Evolutionary conservation across 306 rosid genomes (phyloP).

Genomic region (Sechiopsis laciniata): DNA sequence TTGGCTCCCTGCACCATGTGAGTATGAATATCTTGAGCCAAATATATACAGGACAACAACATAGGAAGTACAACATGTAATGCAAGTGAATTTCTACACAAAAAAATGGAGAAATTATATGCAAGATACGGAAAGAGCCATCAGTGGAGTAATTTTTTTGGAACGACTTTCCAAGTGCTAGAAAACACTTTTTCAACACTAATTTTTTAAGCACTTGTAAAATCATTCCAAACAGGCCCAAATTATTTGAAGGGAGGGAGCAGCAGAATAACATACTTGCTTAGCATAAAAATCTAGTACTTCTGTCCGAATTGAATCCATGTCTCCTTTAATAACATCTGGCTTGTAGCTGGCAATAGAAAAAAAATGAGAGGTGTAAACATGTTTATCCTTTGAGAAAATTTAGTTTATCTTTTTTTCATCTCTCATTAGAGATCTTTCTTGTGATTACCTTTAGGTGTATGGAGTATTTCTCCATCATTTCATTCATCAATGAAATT

Average conservation of each 20-base stretch:
- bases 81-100: neutral
- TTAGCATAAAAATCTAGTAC: conserved; percentile 61
- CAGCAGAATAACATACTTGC: conserved; percentile 34
- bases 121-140: neutral
- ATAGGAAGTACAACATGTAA: neutral
- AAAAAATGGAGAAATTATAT: neutral
- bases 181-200: too few species aligned
- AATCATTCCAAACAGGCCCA: neutral
- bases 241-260: neutral
- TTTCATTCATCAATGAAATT: too few species aligned
- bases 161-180: neutral
- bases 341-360: conserved; percentile 66
- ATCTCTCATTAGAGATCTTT: too few species aligned
- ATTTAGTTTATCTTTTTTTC: too few species aligned
- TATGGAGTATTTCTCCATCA: too few species aligned
- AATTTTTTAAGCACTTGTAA: neutral
- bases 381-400: too few species aligned
- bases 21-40: conserved; percentile 29
- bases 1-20: conserved; percentile 63
- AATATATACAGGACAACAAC: conserved; percentile 1
- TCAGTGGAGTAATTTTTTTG: neutral
- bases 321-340: conserved; percentile 81
- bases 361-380: neutral
- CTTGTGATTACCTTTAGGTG: too few species aligned
- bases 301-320: conserved; percentile 81